Evolutionary conservation across 345 rosid species (phyloP), one percentile per base, ranked within the genome.

Genomic region (Cochlearia excelsa): DNA sequence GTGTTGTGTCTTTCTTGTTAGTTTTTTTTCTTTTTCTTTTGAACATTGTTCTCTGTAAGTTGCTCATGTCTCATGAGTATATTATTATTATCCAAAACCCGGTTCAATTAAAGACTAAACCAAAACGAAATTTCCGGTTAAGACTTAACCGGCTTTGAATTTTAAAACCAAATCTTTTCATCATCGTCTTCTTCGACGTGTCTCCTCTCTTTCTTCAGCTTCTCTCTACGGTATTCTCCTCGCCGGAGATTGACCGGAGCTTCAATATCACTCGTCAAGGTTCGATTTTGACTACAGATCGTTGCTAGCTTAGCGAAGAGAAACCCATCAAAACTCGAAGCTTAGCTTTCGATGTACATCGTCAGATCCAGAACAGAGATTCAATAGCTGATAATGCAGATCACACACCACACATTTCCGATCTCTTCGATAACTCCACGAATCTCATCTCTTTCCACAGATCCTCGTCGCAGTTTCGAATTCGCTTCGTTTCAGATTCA

Each of bases 31-130:
- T 51, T 31, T 0, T 16, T 16, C 23, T 16, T 16, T 16, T 16
- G 23, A 16, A 16, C 23, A 16, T 52, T 29, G 39, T 35, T 54
- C 73, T 9, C 7, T 59, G 75, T 71, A 71, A 46, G 58, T 61
- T 65, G 66, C 70, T 71, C 70, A 63, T 51, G 69, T 65, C 75
- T 65, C 59, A 59, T 71, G 75, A 71, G 66, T 65, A 23, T 51
- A 46, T 42, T 31, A 51, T 30, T 9, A 6, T 37, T 37, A 2
- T 4, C 7, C 7, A 37, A 37, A 37, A 37, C 23, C 40, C 40
- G 5, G 40, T 37, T 37, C 40, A 37, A 33, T 33, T 3, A 33
- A 3, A 33, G 35, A 33, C 3, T 33, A 5, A 33, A 33, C 35
- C 35, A 33, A 33, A 33, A 0, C 35, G 5, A 33, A 33, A 33